A percentile compares a stretch with the other conserved stretches of the same genome.
Conservation (phyloP, 1,284 basidiomycete genomes). For the Cystobasidiaceae sp. region DNA sequence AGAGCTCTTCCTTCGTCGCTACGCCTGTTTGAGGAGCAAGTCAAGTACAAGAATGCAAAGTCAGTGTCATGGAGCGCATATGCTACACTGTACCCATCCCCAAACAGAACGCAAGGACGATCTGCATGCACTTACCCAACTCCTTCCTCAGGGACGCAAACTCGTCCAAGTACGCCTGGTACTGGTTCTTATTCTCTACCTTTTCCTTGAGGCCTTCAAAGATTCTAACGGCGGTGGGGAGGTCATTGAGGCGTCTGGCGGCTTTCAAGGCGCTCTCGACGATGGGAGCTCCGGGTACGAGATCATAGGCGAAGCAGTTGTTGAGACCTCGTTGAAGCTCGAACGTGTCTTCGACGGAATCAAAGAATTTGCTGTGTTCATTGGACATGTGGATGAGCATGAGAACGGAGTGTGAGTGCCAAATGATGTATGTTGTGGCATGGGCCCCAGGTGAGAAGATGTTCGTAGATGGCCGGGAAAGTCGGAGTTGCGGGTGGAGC, state of each 20-base stretch:
- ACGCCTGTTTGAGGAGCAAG: conserved; percentile 45
- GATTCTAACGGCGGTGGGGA: conserved; percentile 89
- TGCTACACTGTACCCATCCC: too few species aligned
- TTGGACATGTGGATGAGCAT: background rate
- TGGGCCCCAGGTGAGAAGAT: background rate
- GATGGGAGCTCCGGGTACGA: conserved; percentile 85
- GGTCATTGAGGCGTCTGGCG: conserved; percentile 89
- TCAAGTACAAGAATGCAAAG: conserved; percentile 16
- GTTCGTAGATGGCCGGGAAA: background rate
- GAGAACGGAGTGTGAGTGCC: background rate
- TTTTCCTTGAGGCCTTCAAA: conserved; percentile 72
- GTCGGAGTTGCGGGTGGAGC: too few species aligned
- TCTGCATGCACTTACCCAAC: conserved; percentile 65
- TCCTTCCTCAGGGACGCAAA: conserved; percentile 78
- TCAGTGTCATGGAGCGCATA: background rate
- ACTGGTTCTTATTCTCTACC: conserved; percentile 91
- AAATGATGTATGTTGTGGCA: background rate
- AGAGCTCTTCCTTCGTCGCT: conserved; percentile 53
- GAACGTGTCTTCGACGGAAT: conserved; percentile 87
- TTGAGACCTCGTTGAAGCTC: conserved; percentile 96
- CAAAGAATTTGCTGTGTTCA: conserved; percentile 74
- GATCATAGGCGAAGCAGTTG: conserved; percentile 98
- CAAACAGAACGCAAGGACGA: background rate
- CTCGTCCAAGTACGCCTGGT: conserved; percentile 82
- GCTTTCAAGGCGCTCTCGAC: conserved; percentile 86